Percentiles rank a stretch among this genome's conserved stretches.
Evolutionary conservation across 2,329 filamentous ascomycete genomes (phyloP).

Genomic region (Ceratocystis eucalypticola): DNA sequence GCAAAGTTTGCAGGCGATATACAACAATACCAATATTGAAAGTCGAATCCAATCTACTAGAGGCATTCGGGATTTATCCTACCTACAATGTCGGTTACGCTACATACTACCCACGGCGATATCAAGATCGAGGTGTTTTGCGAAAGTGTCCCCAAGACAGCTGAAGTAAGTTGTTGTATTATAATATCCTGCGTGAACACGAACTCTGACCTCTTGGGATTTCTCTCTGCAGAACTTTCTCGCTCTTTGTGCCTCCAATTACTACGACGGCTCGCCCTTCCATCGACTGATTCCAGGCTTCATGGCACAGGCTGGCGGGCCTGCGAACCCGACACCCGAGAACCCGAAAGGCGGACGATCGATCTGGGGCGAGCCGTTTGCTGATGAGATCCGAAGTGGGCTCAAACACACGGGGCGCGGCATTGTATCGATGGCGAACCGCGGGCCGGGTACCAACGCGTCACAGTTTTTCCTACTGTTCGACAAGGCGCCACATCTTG

Average conservation of each 20-base stretch:
- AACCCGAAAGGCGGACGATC: slow-evolving; percentile 56
- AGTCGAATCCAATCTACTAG: not conserved
- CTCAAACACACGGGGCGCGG: slow-evolving; percentile 56
- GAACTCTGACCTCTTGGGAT: not conserved
- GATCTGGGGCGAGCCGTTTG: slow-evolving; percentile 61
- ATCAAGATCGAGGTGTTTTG: slow-evolving; percentile 96
- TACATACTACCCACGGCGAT: slow-evolving; percentile 80
- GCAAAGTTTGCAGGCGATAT: no score
- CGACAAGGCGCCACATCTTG: slow-evolving; percentile 64
- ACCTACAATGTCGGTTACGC: slow-evolving; percentile 44
- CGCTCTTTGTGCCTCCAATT: slow-evolving; percentile 65
- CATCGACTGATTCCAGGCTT: slow-evolving; percentile 70
- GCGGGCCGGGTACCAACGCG: slow-evolving; percentile 58
- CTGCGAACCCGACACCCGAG: slow-evolving; percentile 39
- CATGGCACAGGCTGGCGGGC: slow-evolving; percentile 65
- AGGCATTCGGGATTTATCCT: not conserved
- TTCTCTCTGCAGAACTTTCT: slow-evolving; percentile 56
- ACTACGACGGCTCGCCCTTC: slow-evolving; percentile 63
- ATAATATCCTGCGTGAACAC: not conserved
- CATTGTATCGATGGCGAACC: slow-evolving; percentile 67
- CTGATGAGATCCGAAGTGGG: slow-evolving; percentile 64
- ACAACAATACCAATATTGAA: no score
- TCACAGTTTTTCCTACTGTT: slow-evolving; percentile 74
- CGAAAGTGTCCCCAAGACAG: slow-evolving; percentile 83
- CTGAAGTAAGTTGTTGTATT: slow-evolving; percentile 45